Conservation (phyloP, 495 filamentous ascomycete genomes). For the Clavariopsis aquatica region DNA sequence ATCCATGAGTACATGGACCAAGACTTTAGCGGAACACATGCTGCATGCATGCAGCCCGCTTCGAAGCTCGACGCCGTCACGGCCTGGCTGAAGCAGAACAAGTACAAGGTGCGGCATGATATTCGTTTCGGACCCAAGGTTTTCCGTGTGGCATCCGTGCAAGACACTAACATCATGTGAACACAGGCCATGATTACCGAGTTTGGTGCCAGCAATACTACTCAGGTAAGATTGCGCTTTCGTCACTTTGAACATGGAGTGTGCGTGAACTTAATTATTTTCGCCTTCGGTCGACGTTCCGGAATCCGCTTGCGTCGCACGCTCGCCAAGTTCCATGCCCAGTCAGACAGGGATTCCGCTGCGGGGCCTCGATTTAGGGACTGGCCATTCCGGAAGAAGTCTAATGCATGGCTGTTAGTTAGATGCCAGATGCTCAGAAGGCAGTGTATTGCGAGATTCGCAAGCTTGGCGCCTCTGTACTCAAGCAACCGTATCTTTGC, state of each 20-base stretch:
- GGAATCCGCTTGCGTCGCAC: no score
- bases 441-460: no score
- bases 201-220: constrained; percentile 54
- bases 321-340: no score
- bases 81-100: constrained; percentile 52
- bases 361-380: no score
- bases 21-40: constrained; percentile 51
- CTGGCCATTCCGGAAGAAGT: no score
- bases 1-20: constrained; percentile 57
- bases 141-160: background rate
- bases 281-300: no score
- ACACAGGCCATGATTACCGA: constrained; percentile 54
- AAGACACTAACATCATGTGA: background rate
- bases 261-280: no score
- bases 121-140: background rate
- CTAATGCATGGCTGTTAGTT: no score
- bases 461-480: background rate
- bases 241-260: background rate
- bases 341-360: no score
- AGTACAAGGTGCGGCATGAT: constrained; percentile 45
- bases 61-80: constrained; percentile 50
- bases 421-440: no score
- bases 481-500: background rate
- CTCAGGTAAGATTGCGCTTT: constrained; percentile 23
- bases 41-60: constrained; percentile 47